Evolutionary conservation across 1,284 basidiomycete species (phyloP).

Genomic region (Coriolopsis trogii): DNA sequence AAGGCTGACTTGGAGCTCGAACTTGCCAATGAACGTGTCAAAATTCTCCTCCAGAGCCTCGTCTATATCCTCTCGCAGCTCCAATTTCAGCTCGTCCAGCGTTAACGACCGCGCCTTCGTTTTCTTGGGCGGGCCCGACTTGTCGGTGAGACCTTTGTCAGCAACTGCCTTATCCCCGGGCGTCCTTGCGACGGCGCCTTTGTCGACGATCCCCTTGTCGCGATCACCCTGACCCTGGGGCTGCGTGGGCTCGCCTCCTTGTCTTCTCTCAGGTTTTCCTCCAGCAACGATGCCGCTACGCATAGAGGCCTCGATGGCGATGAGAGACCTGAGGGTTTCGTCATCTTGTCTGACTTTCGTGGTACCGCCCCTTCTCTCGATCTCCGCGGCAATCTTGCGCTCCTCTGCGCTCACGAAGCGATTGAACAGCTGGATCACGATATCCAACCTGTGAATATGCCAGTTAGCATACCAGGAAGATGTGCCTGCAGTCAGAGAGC

Average conservation of each 20-base stretch:
- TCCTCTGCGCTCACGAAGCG: slow-evolving; percentile 3
- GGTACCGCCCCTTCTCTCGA: slow-evolving; percentile 25
- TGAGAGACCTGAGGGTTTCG: slow-evolving; percentile 18
- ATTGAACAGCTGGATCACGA: slow-evolving; percentile 1
- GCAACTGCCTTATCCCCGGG: too few relatives aligned
- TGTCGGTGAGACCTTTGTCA: too few relatives aligned
- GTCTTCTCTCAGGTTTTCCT: background rate
- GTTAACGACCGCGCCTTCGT: background rate
- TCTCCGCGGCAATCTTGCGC: slow-evolving; percentile 31
- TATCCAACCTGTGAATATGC: slow-evolving; percentile 20
- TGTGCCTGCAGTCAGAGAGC: background rate
- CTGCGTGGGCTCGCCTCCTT: background rate
- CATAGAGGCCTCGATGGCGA: background rate
- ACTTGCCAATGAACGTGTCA: slow-evolving; percentile 29
- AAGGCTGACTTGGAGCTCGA: slow-evolving; percentile 30
- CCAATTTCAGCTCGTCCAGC: slow-evolving; percentile 17
- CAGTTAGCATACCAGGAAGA: slow-evolving; percentile 14
- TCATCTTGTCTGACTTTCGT: slow-evolving; percentile 17
- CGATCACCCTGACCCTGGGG: too few relatives aligned
- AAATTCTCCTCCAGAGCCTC: slow-evolving; percentile 28
- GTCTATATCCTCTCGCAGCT: slow-evolving; percentile 25
- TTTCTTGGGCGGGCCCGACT: background rate
- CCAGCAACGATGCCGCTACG: background rate
- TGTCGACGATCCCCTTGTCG: too few relatives aligned
- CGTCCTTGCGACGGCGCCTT: too few relatives aligned